phyloP scores from a whole-genome alignment of 2,329 filamentous ascomycete species.

The Beauveria sp. region DNA sequence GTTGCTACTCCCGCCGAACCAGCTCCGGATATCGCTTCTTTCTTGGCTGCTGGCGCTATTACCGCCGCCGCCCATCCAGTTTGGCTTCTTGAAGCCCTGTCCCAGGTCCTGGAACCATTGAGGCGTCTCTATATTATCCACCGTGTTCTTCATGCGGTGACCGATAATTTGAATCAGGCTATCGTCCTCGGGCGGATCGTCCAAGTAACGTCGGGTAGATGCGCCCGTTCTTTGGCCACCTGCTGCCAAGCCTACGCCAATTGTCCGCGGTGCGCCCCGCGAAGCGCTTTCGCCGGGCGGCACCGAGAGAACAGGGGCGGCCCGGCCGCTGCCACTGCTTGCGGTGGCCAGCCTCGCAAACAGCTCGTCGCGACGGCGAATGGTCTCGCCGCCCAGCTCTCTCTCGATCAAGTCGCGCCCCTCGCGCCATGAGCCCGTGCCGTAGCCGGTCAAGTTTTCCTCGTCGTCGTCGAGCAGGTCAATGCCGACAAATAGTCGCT shows the following conservation, averaged over 20 bases:
- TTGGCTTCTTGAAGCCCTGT: constrained; percentile 64
- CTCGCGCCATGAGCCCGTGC: constrained; percentile 82
- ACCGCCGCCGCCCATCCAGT: constrained; percentile 66
- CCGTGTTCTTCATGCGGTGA: constrained; percentile 83
- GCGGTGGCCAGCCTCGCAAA: constrained; percentile 25
- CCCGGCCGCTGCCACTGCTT: constrained; percentile 21
- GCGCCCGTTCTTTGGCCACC: constrained; percentile 25
- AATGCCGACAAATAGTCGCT: constrained; percentile 68
- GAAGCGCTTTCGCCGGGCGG: constrained; percentile 31
- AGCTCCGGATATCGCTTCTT: constrained; percentile 36
- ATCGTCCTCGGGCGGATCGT: constrained; percentile 60
- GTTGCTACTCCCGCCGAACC: constrained; percentile 42
- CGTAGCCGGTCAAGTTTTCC: constrained; percentile 56
- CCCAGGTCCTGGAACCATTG: constrained; percentile 72
- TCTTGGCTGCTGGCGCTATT: constrained; percentile 31
- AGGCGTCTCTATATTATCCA: constrained; percentile 75
- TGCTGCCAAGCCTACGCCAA: constrained; percentile 29
- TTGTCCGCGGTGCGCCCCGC: constrained; percentile 29
- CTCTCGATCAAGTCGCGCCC: constrained; percentile 84
- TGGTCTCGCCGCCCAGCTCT: constrained; percentile 62
- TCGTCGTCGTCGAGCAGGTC: constrained; percentile 72
- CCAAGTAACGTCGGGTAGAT: constrained; percentile 23
- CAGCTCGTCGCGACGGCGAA: constrained; percentile 40
- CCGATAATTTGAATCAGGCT: constrained; percentile 79
- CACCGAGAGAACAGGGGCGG: constrained; percentile 41